Base-by-base conservation (phyloP, 1,284 basidiomycete genomes). In the Cryptococcus maquisensis region DNA sequence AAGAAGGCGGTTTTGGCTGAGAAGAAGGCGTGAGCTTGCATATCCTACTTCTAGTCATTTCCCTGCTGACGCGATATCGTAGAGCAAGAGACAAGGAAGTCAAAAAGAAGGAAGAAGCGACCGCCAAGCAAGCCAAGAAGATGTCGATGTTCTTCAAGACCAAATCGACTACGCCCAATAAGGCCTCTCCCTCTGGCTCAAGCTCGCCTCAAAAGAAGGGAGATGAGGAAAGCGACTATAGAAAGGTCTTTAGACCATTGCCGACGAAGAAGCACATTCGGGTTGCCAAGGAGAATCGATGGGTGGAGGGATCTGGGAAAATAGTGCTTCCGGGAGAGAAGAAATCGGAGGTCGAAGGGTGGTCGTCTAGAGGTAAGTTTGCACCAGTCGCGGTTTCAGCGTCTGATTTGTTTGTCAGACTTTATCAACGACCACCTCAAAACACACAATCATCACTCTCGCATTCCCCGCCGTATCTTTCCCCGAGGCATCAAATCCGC, bases 111-210 rank as follows among this genome's bases (percentile, higher is more conserved):
- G 61, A 63, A 12, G 61, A 59, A 7, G 49, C 53, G 15, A 49
- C 62, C 38, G 64, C 64, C 3, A 73, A 73, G 56, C 69, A 71
- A 47, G 59, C 61, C 0, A 59, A 65, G 39, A 56, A 60, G 20
- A 65, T 71, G 52, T 57, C 54, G 20, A 50, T 58, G 9, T 73
- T 73, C 55, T 70, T 74, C 63, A 67, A 63, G 51, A n/a, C 57
- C 10, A 65, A 64, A 38, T 38, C 62, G 4, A 36, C 54, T 40
- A 46, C 3, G 15, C 38, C 24, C 12, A 18, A 24, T 3, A 46
- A 10, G 15, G 24, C n/a, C 18, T 12, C 37, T 5, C 15, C 32
- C 18, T 23, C 48, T 57, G 21, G 44, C 39, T 43, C 26, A 20
- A 18, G 20, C 13, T 8, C 40, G 52, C 52, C 42, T 3, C 46